phyloP scores from a whole-genome alignment of 169 alveolate species.

The Perkinsus marinus region DNA sequence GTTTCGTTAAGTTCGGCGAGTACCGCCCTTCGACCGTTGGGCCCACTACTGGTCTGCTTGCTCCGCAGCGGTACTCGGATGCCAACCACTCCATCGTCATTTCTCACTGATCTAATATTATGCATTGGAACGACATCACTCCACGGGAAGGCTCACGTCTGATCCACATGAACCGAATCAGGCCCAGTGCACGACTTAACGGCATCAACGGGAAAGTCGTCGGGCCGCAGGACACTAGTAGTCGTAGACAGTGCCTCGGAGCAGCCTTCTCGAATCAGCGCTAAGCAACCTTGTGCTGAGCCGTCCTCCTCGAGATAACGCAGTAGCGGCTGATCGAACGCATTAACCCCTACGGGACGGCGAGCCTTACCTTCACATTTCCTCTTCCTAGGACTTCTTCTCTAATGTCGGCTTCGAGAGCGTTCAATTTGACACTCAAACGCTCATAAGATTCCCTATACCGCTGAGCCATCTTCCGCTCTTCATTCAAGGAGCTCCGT shows the following conservation, averaged over 20 bases:
- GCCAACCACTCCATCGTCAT: background rate
- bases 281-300: background rate
- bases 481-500: background rate
- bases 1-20: background rate
- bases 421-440: background rate
- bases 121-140: no score
- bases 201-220: no score
- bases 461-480: background rate
- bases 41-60: background rate
- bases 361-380: background rate
- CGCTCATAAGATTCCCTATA: background rate
- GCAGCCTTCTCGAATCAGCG: background rate
- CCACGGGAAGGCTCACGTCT: no score
- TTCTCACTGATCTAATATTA: no score
- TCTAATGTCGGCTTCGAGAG: background rate
- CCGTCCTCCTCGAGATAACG: background rate
- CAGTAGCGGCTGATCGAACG: background rate
- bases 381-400: background rate
- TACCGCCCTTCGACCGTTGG: background rate
- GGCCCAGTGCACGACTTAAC: no score
- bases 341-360: background rate
- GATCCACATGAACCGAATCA: no score
- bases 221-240: no score
- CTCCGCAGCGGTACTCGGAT: background rate
- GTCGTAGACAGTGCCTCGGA: background rate